Conservation (phyloP, 73 alveolate genomes). For the Stentor roeselii region DNA sequence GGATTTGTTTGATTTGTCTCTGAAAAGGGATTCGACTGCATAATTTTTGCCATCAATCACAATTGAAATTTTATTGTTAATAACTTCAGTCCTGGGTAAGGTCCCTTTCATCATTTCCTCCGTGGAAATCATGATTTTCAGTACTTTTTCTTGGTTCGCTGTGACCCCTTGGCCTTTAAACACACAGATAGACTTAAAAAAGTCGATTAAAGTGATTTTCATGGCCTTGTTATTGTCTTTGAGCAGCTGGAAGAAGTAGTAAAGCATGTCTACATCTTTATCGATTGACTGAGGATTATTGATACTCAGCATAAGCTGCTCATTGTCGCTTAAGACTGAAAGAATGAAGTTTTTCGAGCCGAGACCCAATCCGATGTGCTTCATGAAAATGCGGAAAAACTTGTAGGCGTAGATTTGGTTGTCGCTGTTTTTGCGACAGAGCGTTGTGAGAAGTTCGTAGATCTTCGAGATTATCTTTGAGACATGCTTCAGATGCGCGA, state of each 20-base stretch:
- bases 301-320: background rate
- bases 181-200: slow-evolving; percentile 9
- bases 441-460: background rate
- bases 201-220: background rate
- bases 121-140: background rate
- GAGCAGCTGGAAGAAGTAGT: background rate
- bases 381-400: background rate
- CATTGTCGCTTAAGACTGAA: slow-evolving; percentile 14
- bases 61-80: background rate
- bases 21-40: background rate
- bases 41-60: background rate
- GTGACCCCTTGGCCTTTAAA: slow-evolving; percentile 3
- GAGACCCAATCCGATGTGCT: background rate
- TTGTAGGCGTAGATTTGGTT: background rate
- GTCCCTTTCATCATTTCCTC: background rate
- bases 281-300: background rate
- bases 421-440: slow-evolving; percentile 9
- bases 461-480: background rate
- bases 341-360: slow-evolving; percentile 17
- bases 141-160: slow-evolving; percentile 10
- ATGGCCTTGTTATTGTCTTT: background rate
- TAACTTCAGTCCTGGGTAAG: background rate
- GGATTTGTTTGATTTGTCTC: background rate
- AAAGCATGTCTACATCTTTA: background rate
- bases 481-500: background rate